Evolutionary conservation across 495 filamentous ascomycete species (phyloP), one percentile per base, ranked within the genome.

Genomic region (Amniculicola lignicola): DNA sequence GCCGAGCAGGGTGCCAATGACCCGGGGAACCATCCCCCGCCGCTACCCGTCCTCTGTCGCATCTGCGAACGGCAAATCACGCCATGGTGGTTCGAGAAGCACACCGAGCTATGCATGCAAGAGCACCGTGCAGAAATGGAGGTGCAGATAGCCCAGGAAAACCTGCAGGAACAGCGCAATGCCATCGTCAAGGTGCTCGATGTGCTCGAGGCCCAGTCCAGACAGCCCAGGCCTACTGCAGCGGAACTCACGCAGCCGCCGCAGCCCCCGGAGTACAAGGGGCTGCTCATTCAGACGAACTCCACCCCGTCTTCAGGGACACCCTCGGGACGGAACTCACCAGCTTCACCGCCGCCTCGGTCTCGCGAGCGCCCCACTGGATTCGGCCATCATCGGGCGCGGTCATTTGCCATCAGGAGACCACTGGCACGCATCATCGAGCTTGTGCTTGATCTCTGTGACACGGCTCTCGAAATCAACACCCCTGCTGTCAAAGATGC

Each of bases 81-180:
- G n/a, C 90, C 93, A 14, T 98, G 93, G 93, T 97, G 93, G 94
- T 98, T 98, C 63, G 91, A 96, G 70, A 97, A 96, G 70, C 93
- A 98, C 66, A 95, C 93, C 0, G 93, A 98, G 58, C 79, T 96
- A 9, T 98, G 93, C 67, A 75, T 95, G 47, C 89, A 96, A 68
- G 93, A 98, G 67, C 93, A 98, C 69, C 83, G 86, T 39, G 92
- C 94, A 1, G 93, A 98, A 69, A 92, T 95, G 86, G 92, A 96
- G 52, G 91, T 98, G 10, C 91, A 96, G 64, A 81, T 96, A 70
- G 84, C 89, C 24, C 93, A 98, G 66, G 93, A 98, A 64, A 87
- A 81, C 58, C 77, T 98, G 35, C 86, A 82, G n/a, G 91, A 97
- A 67, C 93, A 97, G 69, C 86, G 93, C 4, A 89, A 92, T 69